A percentile compares a stretch with the other conserved stretches of the same genome.
phyloP scores from a whole-genome alignment of 2,329 filamentous ascomycete genomes.

The Botryosphaeria dothidea region DNA sequence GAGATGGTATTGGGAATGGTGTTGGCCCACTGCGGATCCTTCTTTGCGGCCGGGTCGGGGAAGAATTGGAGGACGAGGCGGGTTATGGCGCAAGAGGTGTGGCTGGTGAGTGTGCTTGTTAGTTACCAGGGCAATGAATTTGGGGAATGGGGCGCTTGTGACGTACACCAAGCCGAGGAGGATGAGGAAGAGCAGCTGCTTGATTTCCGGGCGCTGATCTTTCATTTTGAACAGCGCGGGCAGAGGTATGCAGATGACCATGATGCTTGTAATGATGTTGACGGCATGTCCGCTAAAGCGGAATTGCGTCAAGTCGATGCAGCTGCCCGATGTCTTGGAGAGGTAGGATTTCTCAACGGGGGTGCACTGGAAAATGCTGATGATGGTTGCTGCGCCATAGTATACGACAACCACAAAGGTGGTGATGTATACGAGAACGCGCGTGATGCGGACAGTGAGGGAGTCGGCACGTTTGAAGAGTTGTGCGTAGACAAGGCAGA shows the following conservation, averaged over 20 bases:
- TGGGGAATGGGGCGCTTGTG: no score
- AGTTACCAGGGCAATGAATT: no score
- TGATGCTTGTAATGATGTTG: slow-evolving; percentile 10
- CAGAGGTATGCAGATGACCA: slow-evolving; percentile 8
- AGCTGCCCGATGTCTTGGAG: background rate
- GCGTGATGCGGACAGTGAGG: background rate
- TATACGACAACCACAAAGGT: background rate
- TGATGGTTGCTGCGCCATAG: background rate
- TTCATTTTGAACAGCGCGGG: slow-evolving; percentile 6
- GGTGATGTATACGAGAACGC: background rate
- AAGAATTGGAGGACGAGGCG: slow-evolving; percentile 6
- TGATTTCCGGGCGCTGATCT: slow-evolving; percentile 6
- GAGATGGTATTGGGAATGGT: background rate
- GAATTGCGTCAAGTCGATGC: slow-evolving; percentile 6
- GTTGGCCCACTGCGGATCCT: slow-evolving; percentile 5
- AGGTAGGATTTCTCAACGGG: slow-evolving; percentile 1
- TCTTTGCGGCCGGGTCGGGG: background rate
- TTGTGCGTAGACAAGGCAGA: slow-evolving; percentile 6
- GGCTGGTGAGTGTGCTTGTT: background rate
- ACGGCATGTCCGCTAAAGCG: slow-evolving; percentile 5
- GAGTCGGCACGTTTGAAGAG: slow-evolving; percentile 6
- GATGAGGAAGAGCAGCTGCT: slow-evolving; percentile 8
- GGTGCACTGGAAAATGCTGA: slow-evolving; percentile 7
- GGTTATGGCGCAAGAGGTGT: slow-evolving; percentile 4
- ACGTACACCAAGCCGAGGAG: slow-evolving; percentile 2